Evolutionary conservation across 2,329 filamentous ascomycete species (phyloP), one percentile per base, ranked within the genome.

Genomic region (Moelleriella libera): DNA sequence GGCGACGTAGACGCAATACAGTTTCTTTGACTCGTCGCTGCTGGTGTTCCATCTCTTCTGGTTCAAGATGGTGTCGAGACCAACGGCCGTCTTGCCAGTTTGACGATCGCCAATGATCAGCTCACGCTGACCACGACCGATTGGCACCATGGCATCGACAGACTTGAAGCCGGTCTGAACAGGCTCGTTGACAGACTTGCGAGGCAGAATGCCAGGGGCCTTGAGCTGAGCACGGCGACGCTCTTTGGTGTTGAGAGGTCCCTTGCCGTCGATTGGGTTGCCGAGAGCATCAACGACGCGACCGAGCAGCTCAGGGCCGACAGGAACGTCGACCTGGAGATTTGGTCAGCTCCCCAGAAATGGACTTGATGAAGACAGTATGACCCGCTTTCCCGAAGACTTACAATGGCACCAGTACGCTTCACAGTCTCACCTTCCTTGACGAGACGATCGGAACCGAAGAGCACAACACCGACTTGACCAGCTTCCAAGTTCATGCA

Each of bases 401-500:
- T 74, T 74, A 95, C 92, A 83, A 98, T 98, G 76, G 94, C 80
- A 71, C 92, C 92, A 64, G 92, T 98, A 83, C 92, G 90, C 85
- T 95, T 97, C 74, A 98, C 92, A 58, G 86, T 90, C 81, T 98
- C 90, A 68, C 92, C 92, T 76, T 98, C 92, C 80, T 88, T 92
- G 82, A 98, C 92, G 63, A 96, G 81, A 89, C 92, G 89, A 77
- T 98, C 92, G 67, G 92, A 97, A 83, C 92, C 92, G 82, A 98
- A 98, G 67, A 98, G 82, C 82, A 98, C 92, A 66, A 98, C 89
- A 95, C 92, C 92, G 76, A 98, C 92, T 76, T 97, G 92, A 71
- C 92, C 92, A 72, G 92, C 92, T 78, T 98, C 92, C 75, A 98
- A 83, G 86, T 98, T 98, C 90, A 98, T 97, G 87, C 90, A 97